These are phyloP conservation scores for Trichaptum fuscoviolaceum DNA, from an alignment of 768 basidiomycete genomes.

Conservation along the genomic window DNA sequence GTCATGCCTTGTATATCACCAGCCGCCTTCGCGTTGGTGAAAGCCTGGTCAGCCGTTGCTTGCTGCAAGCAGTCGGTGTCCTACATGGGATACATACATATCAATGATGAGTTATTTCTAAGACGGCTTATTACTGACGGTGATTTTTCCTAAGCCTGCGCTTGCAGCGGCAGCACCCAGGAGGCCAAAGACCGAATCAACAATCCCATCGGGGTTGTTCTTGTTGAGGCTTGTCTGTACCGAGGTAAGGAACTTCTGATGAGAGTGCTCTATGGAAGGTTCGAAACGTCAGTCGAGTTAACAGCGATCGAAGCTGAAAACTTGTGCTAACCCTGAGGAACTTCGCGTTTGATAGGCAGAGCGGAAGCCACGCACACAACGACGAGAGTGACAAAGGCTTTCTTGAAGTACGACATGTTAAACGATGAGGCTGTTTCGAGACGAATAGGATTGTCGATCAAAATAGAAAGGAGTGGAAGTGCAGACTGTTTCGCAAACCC, in stretches of 20 bases:
- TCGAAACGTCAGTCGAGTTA: not conserved
- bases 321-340: constrained; percentile 50
- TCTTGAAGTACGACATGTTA: constrained; percentile 34
- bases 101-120: not conserved
- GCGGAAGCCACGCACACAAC: constrained; percentile 31
- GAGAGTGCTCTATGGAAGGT: constrained; percentile 50
- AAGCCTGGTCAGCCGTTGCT: constrained; percentile 62
- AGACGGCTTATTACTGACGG: constrained; percentile 28
- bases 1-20: constrained; percentile 52
- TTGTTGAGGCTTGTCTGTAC: constrained; percentile 41
- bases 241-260: constrained; percentile 49
- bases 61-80: constrained; percentile 61
- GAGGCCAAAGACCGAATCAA: constrained; percentile 60
- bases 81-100: constrained; percentile 19
- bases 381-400: constrained; percentile 31
- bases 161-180: constrained; percentile 62
- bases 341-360: constrained; percentile 50
- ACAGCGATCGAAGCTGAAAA: constrained; percentile 9
- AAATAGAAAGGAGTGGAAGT: not conserved
- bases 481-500: not conserved
- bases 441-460: constrained; percentile 14
- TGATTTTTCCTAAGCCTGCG: constrained; percentile 47
- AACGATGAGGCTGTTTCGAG: constrained; percentile 11
- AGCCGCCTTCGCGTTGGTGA: constrained; percentile 65
- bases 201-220: constrained; percentile 56